Evolutionary conservation across 805 yeast genomes (phyloP).

Genomic region (Candida endomychidarum): DNA sequence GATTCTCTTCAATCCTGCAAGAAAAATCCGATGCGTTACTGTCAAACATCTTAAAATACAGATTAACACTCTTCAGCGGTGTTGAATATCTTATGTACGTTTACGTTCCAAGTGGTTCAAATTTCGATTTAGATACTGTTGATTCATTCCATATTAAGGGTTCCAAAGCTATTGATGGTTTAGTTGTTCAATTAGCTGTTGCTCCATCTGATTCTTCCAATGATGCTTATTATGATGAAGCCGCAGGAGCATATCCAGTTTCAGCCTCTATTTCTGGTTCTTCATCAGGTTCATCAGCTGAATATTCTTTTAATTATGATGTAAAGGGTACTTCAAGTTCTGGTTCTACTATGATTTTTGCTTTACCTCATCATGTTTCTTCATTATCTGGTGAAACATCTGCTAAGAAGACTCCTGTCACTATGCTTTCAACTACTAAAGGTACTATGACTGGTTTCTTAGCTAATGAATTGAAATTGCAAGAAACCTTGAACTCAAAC

Average conservation of each 20-base stretch:
- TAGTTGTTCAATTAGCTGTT: conserved; percentile 38
- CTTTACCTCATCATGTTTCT: conserved; percentile 53
- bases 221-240: conserved; percentile 52
- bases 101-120: conserved; percentile 38
- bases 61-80: conserved; percentile 52
- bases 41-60: conserved; percentile 51
- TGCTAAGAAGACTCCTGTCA: conserved; percentile 39
- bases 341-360: conserved; percentile 48
- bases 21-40: conserved; percentile 33
- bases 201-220: conserved; percentile 29
- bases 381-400: conserved; percentile 31
- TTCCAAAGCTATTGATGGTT: conserved; percentile 44
- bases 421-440: conserved; percentile 48
- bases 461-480: conserved; percentile 36
- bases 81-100: conserved; percentile 70
- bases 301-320: conserved; percentile 48
- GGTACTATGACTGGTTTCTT: conserved; percentile 50
- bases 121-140: conserved; percentile 26
- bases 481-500: conserved; percentile 39
- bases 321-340: conserved; percentile 50
- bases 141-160: conserved; percentile 45
- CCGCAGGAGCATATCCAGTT: conserved; percentile 68
- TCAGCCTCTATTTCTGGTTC: conserved; percentile 50
- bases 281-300: conserved; percentile 45
- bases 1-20: conserved; percentile 21